Evolutionary conservation across 306 rosid genomes (phyloP).

Genomic region (Rosa rugosa): DNA sequence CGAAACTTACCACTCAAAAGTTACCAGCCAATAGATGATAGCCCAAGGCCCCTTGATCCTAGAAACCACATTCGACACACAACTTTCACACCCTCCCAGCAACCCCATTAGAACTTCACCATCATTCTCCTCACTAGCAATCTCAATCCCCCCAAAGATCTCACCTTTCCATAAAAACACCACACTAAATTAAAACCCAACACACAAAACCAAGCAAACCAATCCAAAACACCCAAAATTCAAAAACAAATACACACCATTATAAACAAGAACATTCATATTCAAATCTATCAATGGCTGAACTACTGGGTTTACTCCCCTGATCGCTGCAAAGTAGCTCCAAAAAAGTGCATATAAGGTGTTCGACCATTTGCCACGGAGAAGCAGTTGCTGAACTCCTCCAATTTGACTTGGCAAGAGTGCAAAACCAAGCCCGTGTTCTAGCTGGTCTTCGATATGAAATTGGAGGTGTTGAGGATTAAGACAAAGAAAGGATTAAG

Average conservation of each 20-base stretch:
- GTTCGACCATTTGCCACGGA: neutral
- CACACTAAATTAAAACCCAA: too few relatives aligned
- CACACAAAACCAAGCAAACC: too few relatives aligned
- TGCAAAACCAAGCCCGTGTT: too few relatives aligned
- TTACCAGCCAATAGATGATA: conserved; percentile 95
- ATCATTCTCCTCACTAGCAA: conserved; percentile 63
- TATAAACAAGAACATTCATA: conserved; percentile 70
- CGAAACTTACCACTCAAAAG: conserved; percentile 67
- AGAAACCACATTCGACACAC: conserved; percentile 56
- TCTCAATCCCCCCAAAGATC: conserved; percentile 72
- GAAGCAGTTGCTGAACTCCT: too few relatives aligned
- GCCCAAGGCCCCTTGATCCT: conserved; percentile 90
- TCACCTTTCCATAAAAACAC: conserved; percentile 52
- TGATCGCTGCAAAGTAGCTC: conserved; percentile 73
- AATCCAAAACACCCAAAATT: neutral
- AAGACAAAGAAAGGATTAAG: neutral
- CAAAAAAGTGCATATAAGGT: conserved; percentile 45
- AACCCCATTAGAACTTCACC: conserved; percentile 62
- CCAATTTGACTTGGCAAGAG: too few relatives aligned
- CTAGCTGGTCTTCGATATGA: too few relatives aligned
- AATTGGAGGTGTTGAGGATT: too few relatives aligned
- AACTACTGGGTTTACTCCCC: conserved; percentile 61
- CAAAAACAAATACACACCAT: conserved; percentile 43
- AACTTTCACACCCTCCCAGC: conserved; percentile 51
- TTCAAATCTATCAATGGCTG: conserved; percentile 70